A percentile compares a stretch with the other conserved stretches of the same genome.
Evolutionary conservation across 345 rosid genomes (phyloP).

Genomic region (Anacardium occidentale): DNA sequence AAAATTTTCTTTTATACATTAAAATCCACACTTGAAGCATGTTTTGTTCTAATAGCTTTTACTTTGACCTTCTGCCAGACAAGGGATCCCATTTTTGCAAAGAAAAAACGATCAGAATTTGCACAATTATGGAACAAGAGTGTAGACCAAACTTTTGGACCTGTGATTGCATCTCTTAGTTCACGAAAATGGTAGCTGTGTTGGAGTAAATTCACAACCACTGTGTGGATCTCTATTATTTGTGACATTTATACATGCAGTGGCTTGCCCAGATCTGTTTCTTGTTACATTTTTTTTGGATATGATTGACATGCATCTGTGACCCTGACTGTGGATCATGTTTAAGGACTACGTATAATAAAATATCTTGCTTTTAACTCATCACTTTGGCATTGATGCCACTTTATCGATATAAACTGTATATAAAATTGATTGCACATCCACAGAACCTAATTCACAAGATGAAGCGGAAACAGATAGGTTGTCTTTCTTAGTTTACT

Average conservation of each 20-base stretch:
- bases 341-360: conserved; percentile 13
- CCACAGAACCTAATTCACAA: background rate
- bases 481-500: background rate
- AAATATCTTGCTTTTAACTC: background rate
- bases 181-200: conserved; percentile 62
- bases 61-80: conserved; percentile 39
- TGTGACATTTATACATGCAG: conserved; percentile 16
- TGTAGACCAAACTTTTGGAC: conserved; percentile 73
- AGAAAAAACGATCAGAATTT: conserved; percentile 50
- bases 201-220: conserved; percentile 4
- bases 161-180: conserved; percentile 56
- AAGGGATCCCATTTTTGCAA: conserved; percentile 57
- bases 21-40: conserved; percentile 3
- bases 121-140: conserved; percentile 78
- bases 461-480: background rate
- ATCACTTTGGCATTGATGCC: background rate
- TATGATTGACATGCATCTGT: conserved; percentile 1
- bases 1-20: background rate
- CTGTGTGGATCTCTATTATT: conserved; percentile 3
- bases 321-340: conserved; percentile 7
- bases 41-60: conserved; percentile 15
- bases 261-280: conserved; percentile 8
- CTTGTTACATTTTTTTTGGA: background rate
- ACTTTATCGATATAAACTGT: background rate
- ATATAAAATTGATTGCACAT: background rate